Base-by-base conservation (phyloP, 2,329 filamentous ascomycete genomes). In the Nigrospora osmanthi region DNA sequence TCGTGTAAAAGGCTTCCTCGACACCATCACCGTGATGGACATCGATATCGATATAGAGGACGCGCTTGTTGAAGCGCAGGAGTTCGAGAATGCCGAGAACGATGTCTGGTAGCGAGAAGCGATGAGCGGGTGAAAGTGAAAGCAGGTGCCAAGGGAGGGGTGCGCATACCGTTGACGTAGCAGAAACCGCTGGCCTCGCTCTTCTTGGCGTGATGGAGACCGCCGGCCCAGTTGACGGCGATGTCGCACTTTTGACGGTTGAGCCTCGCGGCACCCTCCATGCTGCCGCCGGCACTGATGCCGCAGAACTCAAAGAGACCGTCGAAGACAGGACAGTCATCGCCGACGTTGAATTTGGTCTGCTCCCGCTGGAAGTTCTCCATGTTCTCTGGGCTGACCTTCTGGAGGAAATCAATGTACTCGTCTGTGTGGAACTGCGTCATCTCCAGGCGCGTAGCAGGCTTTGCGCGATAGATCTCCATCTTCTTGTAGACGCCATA, bases 321-420 rank as follows among this genome's bases (percentile, higher is more conserved):
- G 59, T 97, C 91, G 56, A 98, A 98, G 16, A 98, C 89, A 2
- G 93, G 93, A 56, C 93, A 98, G 63, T 98, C 93, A 57, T 96
- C 93, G 34, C 91, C 87, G 47, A 97, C 89, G 48, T 95, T 96
- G 73, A 93, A 97, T 52, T 89, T 89, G 35, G 78, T 85, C 64
- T 97, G 90, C 64, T 98, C 93, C 56, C 90, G 87, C 55, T 84
- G 79, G 61, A 89, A 97, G 52, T 79, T 80, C 56, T 98, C 94
- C 88, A 97, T 97, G 63, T 98, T 98, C 70, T 98, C 93, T 2
- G 93, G 94, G 0, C 93, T 97, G 45, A 98, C 93, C 57, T 94
- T 95, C 69, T 77, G 86, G 15, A 98, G 73, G 60, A 97, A 98
- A 45, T 95, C 88, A 52, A 98, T 88, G 66, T 98, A 98, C 59